A percentile compares a stretch with the other conserved stretches of the same genome.
Conservation (phyloP, 257 asterid species). For the Ligustrum vulgare region DNA sequence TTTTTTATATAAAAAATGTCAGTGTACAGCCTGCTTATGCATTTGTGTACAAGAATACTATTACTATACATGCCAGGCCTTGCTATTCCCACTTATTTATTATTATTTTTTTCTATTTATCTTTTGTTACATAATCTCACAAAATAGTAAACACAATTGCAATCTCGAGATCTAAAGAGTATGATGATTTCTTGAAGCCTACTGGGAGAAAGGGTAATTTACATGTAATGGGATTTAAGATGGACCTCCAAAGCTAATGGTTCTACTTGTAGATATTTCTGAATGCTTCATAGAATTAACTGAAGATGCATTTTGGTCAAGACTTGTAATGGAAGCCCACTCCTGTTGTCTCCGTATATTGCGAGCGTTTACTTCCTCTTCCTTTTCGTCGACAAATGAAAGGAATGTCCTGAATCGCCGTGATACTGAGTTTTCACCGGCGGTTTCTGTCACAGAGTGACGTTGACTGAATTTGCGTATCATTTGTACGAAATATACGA, state of each 20-base stretch:
- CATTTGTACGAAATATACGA: slow-evolving; percentile 33
- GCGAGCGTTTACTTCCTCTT: slow-evolving; percentile 37
- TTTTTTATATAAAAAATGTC: no score
- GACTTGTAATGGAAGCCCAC: slow-evolving; percentile 4
- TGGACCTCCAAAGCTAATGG: not conserved
- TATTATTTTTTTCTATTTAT: no score
- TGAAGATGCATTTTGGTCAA: not conserved
- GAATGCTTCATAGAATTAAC: not conserved
- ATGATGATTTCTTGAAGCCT: not conserved
- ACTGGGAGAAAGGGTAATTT: not conserved
- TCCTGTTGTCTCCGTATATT: slow-evolving; percentile 31
- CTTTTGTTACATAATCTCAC: not conserved
- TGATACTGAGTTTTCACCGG: slow-evolving; percentile 34
- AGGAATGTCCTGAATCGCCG: slow-evolving; percentile 41
- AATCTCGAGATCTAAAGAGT: not conserved
- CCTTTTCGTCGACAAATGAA: slow-evolving; percentile 55
- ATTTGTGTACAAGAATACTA: not conserved
- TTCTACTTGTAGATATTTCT: not conserved
- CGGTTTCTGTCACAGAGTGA: slow-evolving; percentile 18
- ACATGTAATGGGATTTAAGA: not conserved
- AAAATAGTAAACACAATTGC: not conserved
- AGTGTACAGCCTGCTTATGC: no score
- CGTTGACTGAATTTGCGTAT: slow-evolving; percentile 31
- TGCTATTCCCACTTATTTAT: not conserved
- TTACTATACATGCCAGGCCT: not conserved